phyloP scores from a whole-genome alignment of 352 stramenopile species.

The Aphanomyces invadans region DNA sequence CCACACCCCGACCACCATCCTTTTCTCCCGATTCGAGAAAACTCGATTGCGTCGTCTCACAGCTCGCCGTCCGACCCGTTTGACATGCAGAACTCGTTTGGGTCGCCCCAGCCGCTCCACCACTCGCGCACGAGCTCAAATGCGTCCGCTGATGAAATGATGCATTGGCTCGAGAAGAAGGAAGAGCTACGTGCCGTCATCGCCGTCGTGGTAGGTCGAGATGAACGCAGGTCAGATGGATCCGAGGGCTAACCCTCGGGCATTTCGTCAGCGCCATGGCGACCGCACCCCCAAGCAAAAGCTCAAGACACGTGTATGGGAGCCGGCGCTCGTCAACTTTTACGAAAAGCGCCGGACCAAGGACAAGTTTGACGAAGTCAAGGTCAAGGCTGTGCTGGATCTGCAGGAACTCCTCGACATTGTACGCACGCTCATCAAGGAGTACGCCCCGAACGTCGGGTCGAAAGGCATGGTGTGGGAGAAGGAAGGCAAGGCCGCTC shows the following conservation, averaged over 20 bases:
- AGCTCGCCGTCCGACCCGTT: conserved; percentile 18
- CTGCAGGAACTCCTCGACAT: conserved; percentile 76
- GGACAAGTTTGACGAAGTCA: conserved; percentile 77
- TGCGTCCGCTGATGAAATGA: conserved; percentile 5
- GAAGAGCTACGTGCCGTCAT: conserved; percentile 99
- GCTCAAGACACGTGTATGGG: conserved; percentile 89
- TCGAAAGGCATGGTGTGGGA: conserved; percentile 83
- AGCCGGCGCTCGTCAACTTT: conserved; percentile 77
- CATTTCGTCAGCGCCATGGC: conserved; percentile 78
- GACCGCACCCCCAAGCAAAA: conserved; percentile 99
- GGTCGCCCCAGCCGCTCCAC: neutral
- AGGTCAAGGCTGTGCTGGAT: conserved; percentile 73
- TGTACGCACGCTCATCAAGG: conserved; percentile 71
- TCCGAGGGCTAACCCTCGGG: no score
- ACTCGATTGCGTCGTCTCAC: neutral
- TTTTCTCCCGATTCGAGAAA: neutral
- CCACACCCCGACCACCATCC: no score
- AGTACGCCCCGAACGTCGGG: conserved; percentile 65
- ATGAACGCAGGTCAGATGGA: no score
- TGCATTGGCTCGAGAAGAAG: conserved; percentile 46
- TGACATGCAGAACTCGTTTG: neutral
- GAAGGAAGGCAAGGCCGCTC: conserved; percentile 29
- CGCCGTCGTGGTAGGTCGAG: conserved; percentile 86
- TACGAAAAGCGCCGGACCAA: conserved; percentile 57
- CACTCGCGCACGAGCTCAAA: conserved; percentile 13